Evolutionary conservation across 2,329 filamentous ascomycete species (phyloP).

Genomic region (Metarhizium guizhouense): DNA sequence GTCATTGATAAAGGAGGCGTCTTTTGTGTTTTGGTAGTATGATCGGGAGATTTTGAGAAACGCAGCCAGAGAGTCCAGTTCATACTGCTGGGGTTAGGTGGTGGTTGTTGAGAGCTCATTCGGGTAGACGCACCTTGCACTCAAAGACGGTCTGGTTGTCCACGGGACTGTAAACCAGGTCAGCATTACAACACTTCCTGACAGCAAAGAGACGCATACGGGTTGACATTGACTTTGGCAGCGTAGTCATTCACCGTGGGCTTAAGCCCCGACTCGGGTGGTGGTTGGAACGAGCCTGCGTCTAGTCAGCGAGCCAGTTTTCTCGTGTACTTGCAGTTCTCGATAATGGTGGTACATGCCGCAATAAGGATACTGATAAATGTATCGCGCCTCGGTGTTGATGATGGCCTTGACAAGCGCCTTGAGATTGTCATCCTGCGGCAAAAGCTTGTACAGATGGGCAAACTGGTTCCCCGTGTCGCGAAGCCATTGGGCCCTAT

Average conservation of each 20-base stretch:
- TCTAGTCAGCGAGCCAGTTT: not conserved
- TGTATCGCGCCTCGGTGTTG: slow-evolving; percentile 61
- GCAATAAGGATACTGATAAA: slow-evolving; percentile 68
- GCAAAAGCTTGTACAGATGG: slow-evolving; percentile 54
- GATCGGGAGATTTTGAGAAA: slow-evolving; percentile 76
- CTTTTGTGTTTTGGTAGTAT: slow-evolving; percentile 63
- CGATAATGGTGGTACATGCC: slow-evolving; percentile 6
- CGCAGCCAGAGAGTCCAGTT: slow-evolving; percentile 78
- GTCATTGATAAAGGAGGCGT: slow-evolving; percentile 52
- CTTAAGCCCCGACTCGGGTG: slow-evolving; percentile 53
- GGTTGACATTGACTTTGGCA: slow-evolving; percentile 14
- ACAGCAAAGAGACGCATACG: slow-evolving; percentile 10
- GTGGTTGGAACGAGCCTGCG: slow-evolving; percentile 76
- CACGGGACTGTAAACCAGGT: slow-evolving; percentile 11
- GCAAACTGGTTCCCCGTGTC: slow-evolving; percentile 72
- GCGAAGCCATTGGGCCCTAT: slow-evolving; percentile 56
- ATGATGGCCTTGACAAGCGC: slow-evolving; percentile 62
- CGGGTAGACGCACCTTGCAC: slow-evolving; percentile 14
- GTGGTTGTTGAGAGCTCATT: not conserved
- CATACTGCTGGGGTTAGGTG: slow-evolving; percentile 58
- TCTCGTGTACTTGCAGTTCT: too few species aligned
- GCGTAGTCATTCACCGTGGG: slow-evolving; percentile 16
- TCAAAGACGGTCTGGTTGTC: slow-evolving; percentile 18
- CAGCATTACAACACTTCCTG: not conserved
- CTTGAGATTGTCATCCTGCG: slow-evolving; percentile 49